Base-by-base conservation (phyloP, 2,329 filamentous ascomycete genomes). In the Pseudogymnoascus sp. region DNA sequence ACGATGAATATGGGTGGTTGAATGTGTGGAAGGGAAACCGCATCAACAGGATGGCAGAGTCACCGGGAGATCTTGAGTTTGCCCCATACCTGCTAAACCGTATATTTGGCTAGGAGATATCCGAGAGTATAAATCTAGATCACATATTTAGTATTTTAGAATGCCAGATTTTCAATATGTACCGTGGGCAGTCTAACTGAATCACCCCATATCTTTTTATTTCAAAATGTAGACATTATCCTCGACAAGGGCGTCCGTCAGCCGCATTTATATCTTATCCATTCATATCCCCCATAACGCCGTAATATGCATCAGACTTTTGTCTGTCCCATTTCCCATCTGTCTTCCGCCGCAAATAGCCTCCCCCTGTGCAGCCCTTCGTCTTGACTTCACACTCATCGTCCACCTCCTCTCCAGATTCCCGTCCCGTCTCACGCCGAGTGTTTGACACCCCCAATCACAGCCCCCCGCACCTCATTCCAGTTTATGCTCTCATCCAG, bases 401-500 rank as follows among this genome's bases (percentile, higher is more conserved):
- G 63, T 25, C 36, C 67, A 64, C 34, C 60, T 39, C 61, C 28
- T 39, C 13, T 51, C 62, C 34, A 31, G 16, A 13, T 31, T 34
- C 60, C 4, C 45, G n/a, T 19, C 48, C 37, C 45, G 21, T 37
- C 37, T 41, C 63, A 51, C 74, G 69, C 74, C 75, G 85, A 72
- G 73, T 97, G 92, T 77, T 95, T 97, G 71, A 92, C 93, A 62
- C 86, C 87, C 65, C 91, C 91, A 71, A 98, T 89, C 31, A 89
- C 86, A 65, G 88, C 86, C 4, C 93, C 93, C 74, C 90, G 89
- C 41, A 99, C 95, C 76, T 96, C 88, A 19, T 83, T 82, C 95
- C 95, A 99, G 78, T 97, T 88, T 73, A 99, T 98, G 71, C 89
- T 92, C 41, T 82, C 84, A 77, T 99, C 95, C 65, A 98, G 80